phyloP scores from a whole-genome alignment of 2,329 filamentous ascomycete genomes.

The Aspergillus felis region DNA sequence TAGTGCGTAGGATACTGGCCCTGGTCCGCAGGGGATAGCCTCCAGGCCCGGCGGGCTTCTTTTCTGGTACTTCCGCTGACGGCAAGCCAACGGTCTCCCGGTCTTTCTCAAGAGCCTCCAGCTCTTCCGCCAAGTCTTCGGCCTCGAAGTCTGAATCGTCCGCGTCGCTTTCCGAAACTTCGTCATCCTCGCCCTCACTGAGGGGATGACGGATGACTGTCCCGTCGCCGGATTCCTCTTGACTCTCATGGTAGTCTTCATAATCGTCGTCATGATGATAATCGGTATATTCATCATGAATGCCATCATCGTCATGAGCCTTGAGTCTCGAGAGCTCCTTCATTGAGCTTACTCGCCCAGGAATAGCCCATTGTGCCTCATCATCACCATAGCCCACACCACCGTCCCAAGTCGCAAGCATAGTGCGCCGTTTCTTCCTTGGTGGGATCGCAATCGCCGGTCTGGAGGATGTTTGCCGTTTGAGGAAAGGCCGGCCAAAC shows the following conservation, averaged over 20 bases:
- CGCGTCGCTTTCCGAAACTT: constrained; percentile 28
- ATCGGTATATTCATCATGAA: constrained; percentile 24
- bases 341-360: constrained; percentile 14
- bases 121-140: constrained; percentile 42
- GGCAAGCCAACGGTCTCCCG: constrained; percentile 28
- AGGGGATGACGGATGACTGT: constrained; percentile 35
- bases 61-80: constrained; percentile 16
- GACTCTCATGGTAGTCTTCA: constrained; percentile 24
- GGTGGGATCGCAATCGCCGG: constrained; percentile 70
- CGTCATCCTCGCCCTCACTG: constrained; percentile 23
- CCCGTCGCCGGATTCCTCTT: constrained; percentile 30
- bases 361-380: constrained; percentile 29
- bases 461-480: constrained; percentile 52
- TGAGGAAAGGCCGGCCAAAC: constrained; percentile 71
- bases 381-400: constrained; percentile 26
- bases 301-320: constrained; percentile 27
- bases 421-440: constrained; percentile 59
- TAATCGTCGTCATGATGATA: constrained; percentile 18
- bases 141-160: constrained; percentile 29
- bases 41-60: constrained; percentile 3
- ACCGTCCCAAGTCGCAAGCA: constrained; percentile 25
- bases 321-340: constrained; percentile 27
- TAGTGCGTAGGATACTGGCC: constrained; percentile 1
- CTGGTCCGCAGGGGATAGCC: constrained; percentile 12
- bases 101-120: constrained; percentile 44